Percentiles rank a stretch among this genome's conserved stretches.
phyloP scores from a whole-genome alignment of 164 flowering plant species.

The Tetracentron sinense region DNA sequence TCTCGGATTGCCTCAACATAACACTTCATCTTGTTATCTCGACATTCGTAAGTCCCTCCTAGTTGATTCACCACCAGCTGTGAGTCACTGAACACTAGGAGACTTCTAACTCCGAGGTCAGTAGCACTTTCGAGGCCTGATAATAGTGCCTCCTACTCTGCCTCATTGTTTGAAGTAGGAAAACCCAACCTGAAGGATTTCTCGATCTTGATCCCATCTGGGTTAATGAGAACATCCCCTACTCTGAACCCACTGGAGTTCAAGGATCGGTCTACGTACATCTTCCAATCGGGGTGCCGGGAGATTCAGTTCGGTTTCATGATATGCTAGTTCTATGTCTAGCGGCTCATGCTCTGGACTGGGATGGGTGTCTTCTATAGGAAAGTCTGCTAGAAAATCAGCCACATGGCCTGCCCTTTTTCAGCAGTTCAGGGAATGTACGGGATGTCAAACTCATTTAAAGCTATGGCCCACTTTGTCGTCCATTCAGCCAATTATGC shows the following conservation, averaged over 20 bases:
- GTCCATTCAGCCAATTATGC: background rate
- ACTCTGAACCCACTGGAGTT: background rate
- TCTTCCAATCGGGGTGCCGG: background rate
- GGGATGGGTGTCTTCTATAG: background rate
- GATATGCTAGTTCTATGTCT: too few species aligned
- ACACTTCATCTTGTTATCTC: too few species aligned
- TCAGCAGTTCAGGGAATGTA: background rate
- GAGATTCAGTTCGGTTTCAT: background rate
- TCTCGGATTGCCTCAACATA: too few species aligned
- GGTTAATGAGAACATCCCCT: background rate
- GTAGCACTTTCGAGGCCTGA: too few species aligned
- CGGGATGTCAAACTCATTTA: background rate
- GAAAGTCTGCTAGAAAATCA: conserved; percentile 3
- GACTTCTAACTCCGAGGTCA: too few species aligned
- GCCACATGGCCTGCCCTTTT: conserved; percentile 10
- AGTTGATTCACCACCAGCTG: too few species aligned
- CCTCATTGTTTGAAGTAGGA: background rate
- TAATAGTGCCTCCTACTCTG: conserved; percentile 4
- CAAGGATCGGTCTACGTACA: background rate
- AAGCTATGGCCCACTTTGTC: too few species aligned
- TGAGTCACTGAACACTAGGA: too few species aligned
- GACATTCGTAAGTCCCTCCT: too few species aligned
- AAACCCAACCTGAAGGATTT: background rate
- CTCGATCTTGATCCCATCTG: too few species aligned
- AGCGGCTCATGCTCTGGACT: background rate